These are phyloP conservation scores for Kalaharituber pfeilii DNA, from an alignment of 2,329 filamentous ascomycete genomes.

Conservation along the genomic window DNA sequence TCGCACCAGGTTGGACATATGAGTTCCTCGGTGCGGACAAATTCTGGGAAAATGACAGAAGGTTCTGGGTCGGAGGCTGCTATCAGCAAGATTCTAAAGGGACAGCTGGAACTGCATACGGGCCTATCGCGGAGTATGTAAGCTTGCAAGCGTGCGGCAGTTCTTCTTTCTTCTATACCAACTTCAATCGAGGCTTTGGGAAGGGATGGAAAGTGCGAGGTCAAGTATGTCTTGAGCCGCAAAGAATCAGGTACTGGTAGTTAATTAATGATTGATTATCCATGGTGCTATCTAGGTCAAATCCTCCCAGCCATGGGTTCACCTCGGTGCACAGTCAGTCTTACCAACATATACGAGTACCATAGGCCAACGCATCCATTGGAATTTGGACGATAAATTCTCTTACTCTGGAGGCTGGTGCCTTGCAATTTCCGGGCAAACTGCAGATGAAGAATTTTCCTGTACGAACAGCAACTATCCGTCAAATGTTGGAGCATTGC, in stretches of 20 bases:
- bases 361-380: background rate
- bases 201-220: slow-evolving; percentile 18
- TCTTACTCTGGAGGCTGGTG: background rate
- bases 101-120: slow-evolving; percentile 6
- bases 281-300: background rate
- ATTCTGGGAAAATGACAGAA: slow-evolving; percentile 18
- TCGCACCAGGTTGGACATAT: slow-evolving; percentile 33
- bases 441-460: slow-evolving; percentile 1
- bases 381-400: background rate
- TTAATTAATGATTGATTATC: background rate
- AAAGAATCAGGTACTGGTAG: background rate
- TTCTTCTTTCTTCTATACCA: slow-evolving; percentile 19
- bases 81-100: slow-evolving; percentile 1
- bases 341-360: slow-evolving; percentile 12
- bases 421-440: background rate
- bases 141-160: slow-evolving; percentile 14
- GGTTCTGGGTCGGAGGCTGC: slow-evolving; percentile 19
- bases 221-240: slow-evolving; percentile 7
- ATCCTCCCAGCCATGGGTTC: slow-evolving; percentile 15
- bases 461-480: background rate
- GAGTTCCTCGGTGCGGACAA: slow-evolving; percentile 28
- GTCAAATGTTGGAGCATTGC: background rate
- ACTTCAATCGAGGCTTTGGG: slow-evolving; percentile 21
- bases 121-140: slow-evolving; percentile 16
- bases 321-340: slow-evolving; percentile 20